Conservation (phyloP, 495 filamentous ascomycete species). For the Aspergillus heteromorphus region DNA sequence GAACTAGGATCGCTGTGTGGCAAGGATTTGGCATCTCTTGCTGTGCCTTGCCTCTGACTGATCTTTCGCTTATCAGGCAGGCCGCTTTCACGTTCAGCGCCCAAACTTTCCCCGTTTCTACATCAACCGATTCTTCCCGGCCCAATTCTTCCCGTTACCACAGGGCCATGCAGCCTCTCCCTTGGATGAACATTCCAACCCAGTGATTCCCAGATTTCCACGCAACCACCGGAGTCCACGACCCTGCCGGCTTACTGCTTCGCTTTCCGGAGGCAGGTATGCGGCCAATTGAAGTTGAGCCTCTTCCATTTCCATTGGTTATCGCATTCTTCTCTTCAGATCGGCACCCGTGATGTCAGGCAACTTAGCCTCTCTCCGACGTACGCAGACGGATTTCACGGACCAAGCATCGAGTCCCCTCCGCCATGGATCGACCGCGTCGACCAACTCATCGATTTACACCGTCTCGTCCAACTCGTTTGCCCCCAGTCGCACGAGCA, state of each 20-base stretch:
- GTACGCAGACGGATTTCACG: constrained; percentile 61
- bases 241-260: constrained; percentile 17
- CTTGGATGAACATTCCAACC: constrained; percentile 32
- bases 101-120: constrained; percentile 21
- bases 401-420: constrained; percentile 53
- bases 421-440: constrained; percentile 72
- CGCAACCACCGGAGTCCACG: neutral
- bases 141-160: constrained; percentile 17
- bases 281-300: constrained; percentile 31
- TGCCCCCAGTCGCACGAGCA: constrained; percentile 67
- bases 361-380: constrained; percentile 45
- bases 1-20: neutral
- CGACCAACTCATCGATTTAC: constrained; percentile 72
- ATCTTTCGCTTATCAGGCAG: neutral
- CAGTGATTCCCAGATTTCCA: constrained; percentile 3
- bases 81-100: constrained; percentile 7
- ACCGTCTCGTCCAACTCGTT: constrained; percentile 62
- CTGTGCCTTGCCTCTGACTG: neutral
- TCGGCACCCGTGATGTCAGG: constrained; percentile 35
- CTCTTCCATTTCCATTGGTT: constrained; percentile 20
- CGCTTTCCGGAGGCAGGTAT: constrained; percentile 37
- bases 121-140: constrained; percentile 20
- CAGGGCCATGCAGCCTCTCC: constrained; percentile 19
- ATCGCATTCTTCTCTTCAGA: constrained; percentile 26
- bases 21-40: neutral